A percentile compares a stretch with the other conserved stretches of the same genome.
Conservation (phyloP, 495 filamentous ascomycete genomes). For the Aspergillus bridgeri region DNA sequence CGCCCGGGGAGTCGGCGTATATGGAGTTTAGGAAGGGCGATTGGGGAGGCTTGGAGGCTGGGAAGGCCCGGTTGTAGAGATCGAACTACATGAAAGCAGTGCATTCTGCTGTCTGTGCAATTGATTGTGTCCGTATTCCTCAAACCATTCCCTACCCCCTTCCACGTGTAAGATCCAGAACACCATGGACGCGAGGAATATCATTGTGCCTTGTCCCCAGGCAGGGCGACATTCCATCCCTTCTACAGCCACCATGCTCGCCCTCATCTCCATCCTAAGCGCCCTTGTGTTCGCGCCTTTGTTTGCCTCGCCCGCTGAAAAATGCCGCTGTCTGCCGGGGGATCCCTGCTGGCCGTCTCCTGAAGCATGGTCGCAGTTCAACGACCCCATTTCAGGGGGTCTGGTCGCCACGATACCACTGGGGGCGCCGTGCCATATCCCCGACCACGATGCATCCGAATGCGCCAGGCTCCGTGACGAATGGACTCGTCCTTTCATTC, state of each 20-base stretch:
- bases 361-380: conserved; percentile 40
- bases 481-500: conserved; percentile 30
- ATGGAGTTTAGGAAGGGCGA: conserved; percentile 54
- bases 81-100: no score
- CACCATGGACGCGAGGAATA: no score
- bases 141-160: no score
- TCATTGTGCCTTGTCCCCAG: no score
- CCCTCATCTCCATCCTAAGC: not conserved
- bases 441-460: conserved; percentile 27
- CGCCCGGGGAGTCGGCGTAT: conserved; percentile 51
- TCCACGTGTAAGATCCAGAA: no score
- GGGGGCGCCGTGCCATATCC: conserved; percentile 44
- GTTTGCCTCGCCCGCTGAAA: not conserved
- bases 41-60: conserved; percentile 48
- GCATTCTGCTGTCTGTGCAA: no score
- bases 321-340: conserved; percentile 33
- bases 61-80: conserved; percentile 2
- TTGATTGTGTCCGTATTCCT: no score
- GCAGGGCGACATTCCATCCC: not conserved
- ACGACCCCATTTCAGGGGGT: conserved; percentile 38
- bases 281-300: not conserved
- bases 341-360: conserved; percentile 47
- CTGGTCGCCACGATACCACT: conserved; percentile 46
- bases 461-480: conserved; percentile 26
- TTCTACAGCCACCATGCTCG: not conserved